Conservation (phyloP, 192 early-diverging fungal species). For the Lobosporangium transversale region DNA sequence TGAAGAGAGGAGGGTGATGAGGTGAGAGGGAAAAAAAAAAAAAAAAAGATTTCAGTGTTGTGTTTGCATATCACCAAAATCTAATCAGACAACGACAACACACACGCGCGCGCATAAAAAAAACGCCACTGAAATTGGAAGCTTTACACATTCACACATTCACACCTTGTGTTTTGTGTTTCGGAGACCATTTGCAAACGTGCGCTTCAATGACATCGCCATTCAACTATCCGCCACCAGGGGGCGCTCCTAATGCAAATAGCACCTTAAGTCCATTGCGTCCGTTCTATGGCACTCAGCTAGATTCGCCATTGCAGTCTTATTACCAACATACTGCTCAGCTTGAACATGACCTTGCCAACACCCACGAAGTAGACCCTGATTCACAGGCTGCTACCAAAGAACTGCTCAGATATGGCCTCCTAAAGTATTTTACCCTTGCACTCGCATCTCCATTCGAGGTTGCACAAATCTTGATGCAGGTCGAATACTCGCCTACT, state of each 20-base stretch:
- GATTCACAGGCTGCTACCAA: constrained; percentile 59
- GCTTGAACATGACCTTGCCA: constrained; percentile 17
- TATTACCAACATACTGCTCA: constrained; percentile 18
- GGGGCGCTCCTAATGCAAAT: constrained; percentile 36
- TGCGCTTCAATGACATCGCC: constrained; percentile 38
- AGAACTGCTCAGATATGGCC: constrained; percentile 70
- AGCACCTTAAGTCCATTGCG: constrained; percentile 16
- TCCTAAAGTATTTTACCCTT: constrained; percentile 69
- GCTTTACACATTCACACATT: not conserved
- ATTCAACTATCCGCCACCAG: constrained; percentile 40
- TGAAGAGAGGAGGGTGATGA: constrained; percentile 16
- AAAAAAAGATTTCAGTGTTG: not conserved
- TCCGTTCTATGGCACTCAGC: constrained; percentile 23
- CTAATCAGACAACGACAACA: not conserved
- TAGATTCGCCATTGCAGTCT: constrained; percentile 30
- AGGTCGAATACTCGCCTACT: constrained; percentile 78
- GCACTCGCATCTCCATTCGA: constrained; percentile 72
- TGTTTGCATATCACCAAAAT: not conserved
- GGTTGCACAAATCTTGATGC: constrained; percentile 73
- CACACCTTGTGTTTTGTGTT: too few species aligned
- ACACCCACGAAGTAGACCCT: constrained; percentile 1
- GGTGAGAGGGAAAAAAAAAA: constrained; percentile 24
- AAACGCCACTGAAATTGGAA: not conserved
- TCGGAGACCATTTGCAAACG: too few species aligned
- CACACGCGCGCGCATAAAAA: not conserved